phyloP scores from a whole-genome alignment of 768 basidiomycete genomes.

The Lactarius pseudohatsudake region DNA sequence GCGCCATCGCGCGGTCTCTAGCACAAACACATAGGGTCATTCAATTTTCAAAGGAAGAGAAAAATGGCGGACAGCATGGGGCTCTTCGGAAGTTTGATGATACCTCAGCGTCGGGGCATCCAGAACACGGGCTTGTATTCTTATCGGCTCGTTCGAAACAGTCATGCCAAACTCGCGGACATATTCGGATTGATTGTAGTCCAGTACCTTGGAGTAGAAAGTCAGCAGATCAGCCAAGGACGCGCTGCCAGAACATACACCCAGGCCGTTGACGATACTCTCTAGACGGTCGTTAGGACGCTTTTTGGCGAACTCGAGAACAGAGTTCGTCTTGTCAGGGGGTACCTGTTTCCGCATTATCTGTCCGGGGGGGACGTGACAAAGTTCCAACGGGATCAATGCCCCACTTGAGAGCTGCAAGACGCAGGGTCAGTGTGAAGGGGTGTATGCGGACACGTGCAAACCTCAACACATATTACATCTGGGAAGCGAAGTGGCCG shows the following conservation, averaged over 20 bases:
- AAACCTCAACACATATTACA: slow-evolving; percentile 66
- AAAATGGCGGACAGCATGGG: too few species aligned
- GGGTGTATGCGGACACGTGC: slow-evolving; percentile 27
- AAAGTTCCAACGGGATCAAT: slow-evolving; percentile 65
- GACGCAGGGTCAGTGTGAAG: background rate
- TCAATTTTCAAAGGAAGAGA: slow-evolving; percentile 1
- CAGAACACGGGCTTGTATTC: slow-evolving; percentile 61
- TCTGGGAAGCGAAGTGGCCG: slow-evolving; percentile 58
- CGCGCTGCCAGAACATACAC: slow-evolving; percentile 37
- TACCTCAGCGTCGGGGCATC: slow-evolving; percentile 66
- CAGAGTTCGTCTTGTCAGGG: slow-evolving; percentile 58
- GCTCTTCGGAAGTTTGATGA: too few species aligned
- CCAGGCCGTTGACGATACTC: slow-evolving; percentile 54
- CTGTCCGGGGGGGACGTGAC: slow-evolving; percentile 61
- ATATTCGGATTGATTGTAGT: slow-evolving; percentile 49
- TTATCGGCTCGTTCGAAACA: slow-evolving; percentile 55
- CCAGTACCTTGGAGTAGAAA: slow-evolving; percentile 46
- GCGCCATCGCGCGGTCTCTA: slow-evolving; percentile 64
- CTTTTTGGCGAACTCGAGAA: slow-evolving; percentile 68
- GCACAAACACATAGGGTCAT: slow-evolving; percentile 5
- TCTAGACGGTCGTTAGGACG: slow-evolving; percentile 55
- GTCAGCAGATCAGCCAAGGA: slow-evolving; percentile 2
- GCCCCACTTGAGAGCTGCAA: slow-evolving; percentile 60
- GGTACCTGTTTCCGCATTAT: slow-evolving; percentile 73
- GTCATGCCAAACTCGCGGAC: slow-evolving; percentile 67